These are phyloP conservation scores for Crithidia expoeki DNA, from an alignment of 208 protist species.

Conservation along the genomic window DNA sequence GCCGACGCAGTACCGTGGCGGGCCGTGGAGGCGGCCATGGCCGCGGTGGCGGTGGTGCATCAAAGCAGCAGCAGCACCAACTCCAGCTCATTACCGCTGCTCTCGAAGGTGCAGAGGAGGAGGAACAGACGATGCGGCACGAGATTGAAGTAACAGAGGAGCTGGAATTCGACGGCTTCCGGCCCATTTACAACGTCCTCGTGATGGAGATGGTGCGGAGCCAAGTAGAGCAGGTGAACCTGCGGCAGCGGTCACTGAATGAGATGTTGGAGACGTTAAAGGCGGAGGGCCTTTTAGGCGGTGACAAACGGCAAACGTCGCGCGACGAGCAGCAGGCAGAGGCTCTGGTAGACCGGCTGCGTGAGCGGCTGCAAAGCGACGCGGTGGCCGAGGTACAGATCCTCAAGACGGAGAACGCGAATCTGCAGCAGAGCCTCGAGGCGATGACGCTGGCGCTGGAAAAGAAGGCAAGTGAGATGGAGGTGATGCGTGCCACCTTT, in stretches of 20 bases:
- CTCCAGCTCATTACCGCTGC: slow-evolving; percentile 20
- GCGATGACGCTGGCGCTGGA: slow-evolving; percentile 63
- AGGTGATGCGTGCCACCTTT: slow-evolving; percentile 59
- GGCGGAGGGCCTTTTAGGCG: slow-evolving; percentile 43
- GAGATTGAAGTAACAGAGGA: slow-evolving; percentile 58
- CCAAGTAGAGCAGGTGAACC: slow-evolving; percentile 67
- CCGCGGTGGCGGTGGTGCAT: slow-evolving; percentile 1
- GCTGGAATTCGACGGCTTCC: slow-evolving; percentile 43
- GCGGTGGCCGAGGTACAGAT: slow-evolving; percentile 47
- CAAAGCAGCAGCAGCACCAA: slow-evolving; percentile 29
- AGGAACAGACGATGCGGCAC: slow-evolving; percentile 44
- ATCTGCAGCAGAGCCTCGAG: slow-evolving; percentile 57
- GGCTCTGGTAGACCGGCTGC: slow-evolving; percentile 47
- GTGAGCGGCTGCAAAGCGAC: slow-evolving; percentile 49
- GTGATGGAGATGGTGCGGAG: slow-evolving; percentile 71
- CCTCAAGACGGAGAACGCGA: slow-evolving; percentile 51
- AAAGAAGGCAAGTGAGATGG: slow-evolving; percentile 54
- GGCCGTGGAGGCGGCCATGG: slow-evolving; percentile 17
- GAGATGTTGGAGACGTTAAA: slow-evolving; percentile 57
- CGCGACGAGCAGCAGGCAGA: slow-evolving; percentile 33
- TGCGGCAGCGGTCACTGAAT: slow-evolving; percentile 60
- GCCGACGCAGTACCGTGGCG: slow-evolving; percentile 1
- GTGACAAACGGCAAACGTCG: slow-evolving; percentile 14
- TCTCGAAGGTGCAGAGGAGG: slow-evolving; percentile 36
- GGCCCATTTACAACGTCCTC: slow-evolving; percentile 71